Percentiles rank a stretch among this genome's conserved stretches.
phyloP scores from a whole-genome alignment of 2,329 filamentous ascomycete species.

The Nothomitra cinnamomea region DNA sequence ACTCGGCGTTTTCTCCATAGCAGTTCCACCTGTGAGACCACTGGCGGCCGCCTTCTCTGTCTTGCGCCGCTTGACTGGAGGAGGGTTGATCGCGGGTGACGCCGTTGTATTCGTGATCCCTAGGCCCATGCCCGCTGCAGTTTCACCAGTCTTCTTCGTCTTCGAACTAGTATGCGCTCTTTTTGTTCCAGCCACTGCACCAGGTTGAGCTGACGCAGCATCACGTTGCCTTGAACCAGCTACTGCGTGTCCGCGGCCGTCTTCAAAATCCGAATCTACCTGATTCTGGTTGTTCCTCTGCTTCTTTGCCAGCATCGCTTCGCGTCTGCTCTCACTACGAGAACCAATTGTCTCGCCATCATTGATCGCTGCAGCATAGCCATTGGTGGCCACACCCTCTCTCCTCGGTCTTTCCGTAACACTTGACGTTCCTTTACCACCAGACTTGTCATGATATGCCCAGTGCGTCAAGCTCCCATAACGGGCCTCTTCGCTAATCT shows the following conservation, averaged over 20 bases:
- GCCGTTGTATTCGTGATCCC: background rate
- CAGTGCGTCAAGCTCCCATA: conserved; percentile 84
- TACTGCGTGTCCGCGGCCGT: conserved; percentile 26
- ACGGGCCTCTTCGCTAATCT: conserved; percentile 89
- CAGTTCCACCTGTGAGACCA: conserved; percentile 21
- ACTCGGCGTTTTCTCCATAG: conserved; percentile 52
- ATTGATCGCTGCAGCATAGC: conserved; percentile 50
- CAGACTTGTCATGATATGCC: conserved; percentile 74
- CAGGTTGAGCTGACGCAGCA: background rate
- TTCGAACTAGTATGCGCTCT: conserved; percentile 34
- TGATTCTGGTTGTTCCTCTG: conserved; percentile 38
- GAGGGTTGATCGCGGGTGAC: conserved; percentile 30
- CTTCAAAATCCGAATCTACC: conserved; percentile 66
- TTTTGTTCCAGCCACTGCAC: background rate
- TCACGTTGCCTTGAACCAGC: conserved; percentile 27
- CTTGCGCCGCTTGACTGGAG: conserved; percentile 59
- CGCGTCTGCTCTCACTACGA: conserved; percentile 72
- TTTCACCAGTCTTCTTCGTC: conserved; percentile 43
- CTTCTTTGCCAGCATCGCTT: conserved; percentile 62
- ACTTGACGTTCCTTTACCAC: conserved; percentile 36
- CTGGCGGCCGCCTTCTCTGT: conserved; percentile 42
- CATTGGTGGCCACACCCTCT: conserved; percentile 62
- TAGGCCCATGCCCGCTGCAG: conserved; percentile 18
- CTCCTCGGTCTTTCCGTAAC: conserved; percentile 58
- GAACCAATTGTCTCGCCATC: conserved; percentile 65